phyloP scores from a whole-genome alignment of 805 yeast genomes.

The Ogataea saltuana region DNA sequence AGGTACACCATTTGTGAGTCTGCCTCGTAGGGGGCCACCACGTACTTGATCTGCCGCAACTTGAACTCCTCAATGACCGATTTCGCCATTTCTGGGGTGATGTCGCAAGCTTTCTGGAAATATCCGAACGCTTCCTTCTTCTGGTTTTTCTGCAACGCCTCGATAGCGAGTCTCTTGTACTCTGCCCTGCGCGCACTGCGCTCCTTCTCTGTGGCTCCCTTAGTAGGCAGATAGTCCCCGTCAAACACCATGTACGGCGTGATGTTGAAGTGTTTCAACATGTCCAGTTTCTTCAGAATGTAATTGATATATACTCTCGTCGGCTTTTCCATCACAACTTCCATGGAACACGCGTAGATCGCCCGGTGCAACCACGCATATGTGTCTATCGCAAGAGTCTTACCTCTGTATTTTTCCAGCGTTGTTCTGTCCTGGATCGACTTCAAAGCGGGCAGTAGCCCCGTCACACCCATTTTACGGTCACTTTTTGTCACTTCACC shows the following conservation, averaged over 20 bases:
- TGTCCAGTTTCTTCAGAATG: slow-evolving; percentile 62
- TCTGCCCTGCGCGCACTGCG: slow-evolving; percentile 58
- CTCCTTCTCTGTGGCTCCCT: slow-evolving; percentile 68
- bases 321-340: slow-evolving; percentile 67
- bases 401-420: slow-evolving; percentile 64
- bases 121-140: slow-evolving; percentile 61
- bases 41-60: slow-evolving; percentile 54
- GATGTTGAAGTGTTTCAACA: slow-evolving; percentile 68
- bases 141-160: slow-evolving; percentile 53
- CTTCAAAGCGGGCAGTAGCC: slow-evolving; percentile 76
- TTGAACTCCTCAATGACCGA: slow-evolving; percentile 74
- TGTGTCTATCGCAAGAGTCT: slow-evolving; percentile 88
- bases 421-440: slow-evolving; percentile 64
- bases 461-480: slow-evolving; percentile 77
- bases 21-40: slow-evolving; percentile 98
- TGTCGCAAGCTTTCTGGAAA: slow-evolving; percentile 78
- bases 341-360: slow-evolving; percentile 78
- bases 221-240: slow-evolving; percentile 83
- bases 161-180: slow-evolving; percentile 58
- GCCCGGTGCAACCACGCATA: slow-evolving; percentile 96
- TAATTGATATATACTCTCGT: slow-evolving; percentile 73
- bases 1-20: slow-evolving; percentile 95
- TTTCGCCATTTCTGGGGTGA: slow-evolving; percentile 90
- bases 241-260: slow-evolving; percentile 90
- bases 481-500: no score